Evolutionary conservation across 768 basidiomycete genomes (phyloP).

Genomic region (Lactarius sanguifluus): DNA sequence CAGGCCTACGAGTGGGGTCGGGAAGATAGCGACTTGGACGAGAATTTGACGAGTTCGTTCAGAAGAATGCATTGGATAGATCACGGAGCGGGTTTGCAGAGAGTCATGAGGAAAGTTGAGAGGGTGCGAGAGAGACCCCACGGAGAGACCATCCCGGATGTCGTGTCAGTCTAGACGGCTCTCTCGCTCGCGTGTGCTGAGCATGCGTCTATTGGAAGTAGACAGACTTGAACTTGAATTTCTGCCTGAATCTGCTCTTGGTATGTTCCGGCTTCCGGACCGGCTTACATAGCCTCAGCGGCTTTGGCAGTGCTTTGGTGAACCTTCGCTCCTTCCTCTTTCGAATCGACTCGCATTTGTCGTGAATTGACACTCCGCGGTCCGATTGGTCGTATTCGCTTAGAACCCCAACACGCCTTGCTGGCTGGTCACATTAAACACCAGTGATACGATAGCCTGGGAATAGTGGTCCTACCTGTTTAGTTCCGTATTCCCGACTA

Average conservation of each 20-base stretch:
- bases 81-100: slow-evolving; percentile 32
- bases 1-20: slow-evolving; percentile 73
- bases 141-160: background rate
- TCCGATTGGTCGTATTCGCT: too few relatives aligned
- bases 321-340: too few relatives aligned
- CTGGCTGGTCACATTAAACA: background rate
- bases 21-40: slow-evolving; percentile 45
- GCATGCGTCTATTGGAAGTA: background rate
- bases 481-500: background rate
- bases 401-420: too few relatives aligned
- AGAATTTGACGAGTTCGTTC: slow-evolving; percentile 61
- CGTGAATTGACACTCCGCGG: too few relatives aligned
- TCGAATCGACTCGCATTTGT: too few relatives aligned
- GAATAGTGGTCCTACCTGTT: background rate
- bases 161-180: background rate
- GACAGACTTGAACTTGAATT: too few relatives aligned
- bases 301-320: too few relatives aligned
- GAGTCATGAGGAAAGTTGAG: slow-evolving; percentile 42
- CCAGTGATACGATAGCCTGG: background rate
- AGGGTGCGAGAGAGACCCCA: slow-evolving; percentile 35
- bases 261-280: too few relatives aligned
- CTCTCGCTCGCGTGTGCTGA: background rate
- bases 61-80: slow-evolving; percentile 71
- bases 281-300: too few relatives aligned
- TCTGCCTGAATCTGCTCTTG: too few relatives aligned